Evolutionary conservation across 2,329 filamentous ascomycete genomes (phyloP).

Genomic region (Hirsutella minnesotensis): DNA sequence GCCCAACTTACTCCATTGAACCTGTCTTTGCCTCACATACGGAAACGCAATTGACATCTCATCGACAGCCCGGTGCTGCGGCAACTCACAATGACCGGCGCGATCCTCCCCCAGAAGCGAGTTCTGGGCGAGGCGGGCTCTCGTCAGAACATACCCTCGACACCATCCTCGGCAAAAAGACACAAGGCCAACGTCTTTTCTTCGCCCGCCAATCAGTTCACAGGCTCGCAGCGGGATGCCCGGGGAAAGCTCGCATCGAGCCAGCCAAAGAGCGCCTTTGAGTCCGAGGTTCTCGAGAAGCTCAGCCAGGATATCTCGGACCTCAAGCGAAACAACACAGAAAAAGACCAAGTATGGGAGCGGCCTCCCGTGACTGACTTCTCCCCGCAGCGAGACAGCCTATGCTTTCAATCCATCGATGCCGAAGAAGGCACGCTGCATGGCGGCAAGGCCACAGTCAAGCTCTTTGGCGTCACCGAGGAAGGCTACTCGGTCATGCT

Average conservation of each 20-base stretch:
- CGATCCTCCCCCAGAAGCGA: constrained; percentile 56
- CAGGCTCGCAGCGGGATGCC: constrained; percentile 49
- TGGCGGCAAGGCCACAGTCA: constrained; percentile 66
- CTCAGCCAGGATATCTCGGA: constrained; percentile 86
- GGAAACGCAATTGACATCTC: too few species aligned
- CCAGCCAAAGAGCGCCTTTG: constrained; percentile 82
- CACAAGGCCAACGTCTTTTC: constrained; percentile 60
- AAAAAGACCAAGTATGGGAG: constrained; percentile 90
- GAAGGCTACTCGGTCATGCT: constrained; percentile 83
- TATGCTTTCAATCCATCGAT: constrained; percentile 95
- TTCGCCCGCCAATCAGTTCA: constrained; percentile 44
- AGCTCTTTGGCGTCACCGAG: constrained; percentile 83
- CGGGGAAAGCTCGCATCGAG: constrained; percentile 55
- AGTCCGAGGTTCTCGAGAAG: constrained; percentile 89
- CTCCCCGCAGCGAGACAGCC: constrained; percentile 46
- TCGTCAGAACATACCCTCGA: constrained; percentile 48
- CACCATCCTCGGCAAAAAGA: constrained; percentile 59
- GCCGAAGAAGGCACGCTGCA: constrained; percentile 77
- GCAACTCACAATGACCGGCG: constrained; percentile 30
- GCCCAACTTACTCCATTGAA: too few species aligned
- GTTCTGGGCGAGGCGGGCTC: constrained; percentile 57
- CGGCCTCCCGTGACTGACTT: constrained; percentile 43
- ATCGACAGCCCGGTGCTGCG: background rate
- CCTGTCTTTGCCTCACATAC: too few species aligned
- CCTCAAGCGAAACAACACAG: constrained; percentile 74